A percentile compares a stretch with the other conserved stretches of the same genome.
Evolutionary conservation across 768 basidiomycete species (phyloP).

Genomic region (Amanita exitialis): DNA sequence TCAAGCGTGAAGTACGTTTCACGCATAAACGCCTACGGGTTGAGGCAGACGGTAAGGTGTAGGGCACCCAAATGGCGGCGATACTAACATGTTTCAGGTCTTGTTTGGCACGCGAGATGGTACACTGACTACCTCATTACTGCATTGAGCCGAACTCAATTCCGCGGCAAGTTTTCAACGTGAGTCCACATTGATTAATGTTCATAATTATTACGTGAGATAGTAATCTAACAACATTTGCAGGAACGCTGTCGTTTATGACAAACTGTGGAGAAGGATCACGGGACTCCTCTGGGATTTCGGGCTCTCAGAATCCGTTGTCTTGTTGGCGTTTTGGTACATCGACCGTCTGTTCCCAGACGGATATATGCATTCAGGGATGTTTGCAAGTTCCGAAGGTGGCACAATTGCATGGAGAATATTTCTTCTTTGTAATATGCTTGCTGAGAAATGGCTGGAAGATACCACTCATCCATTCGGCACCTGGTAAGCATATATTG

Average conservation of each 20-base stretch:
- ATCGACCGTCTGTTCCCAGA: slow-evolving; percentile 42
- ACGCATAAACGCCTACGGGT: slow-evolving; percentile 1
- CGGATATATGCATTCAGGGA: slow-evolving; percentile 11
- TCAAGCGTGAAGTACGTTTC: neutral
- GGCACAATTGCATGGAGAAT: slow-evolving; percentile 29
- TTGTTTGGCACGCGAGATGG: neutral
- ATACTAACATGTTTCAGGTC: neutral
- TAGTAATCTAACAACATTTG: neutral
- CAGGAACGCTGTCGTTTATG: neutral
- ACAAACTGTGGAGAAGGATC: slow-evolving; percentile 4
- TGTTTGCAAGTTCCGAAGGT: slow-evolving; percentile 5
- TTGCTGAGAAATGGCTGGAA: slow-evolving; percentile 57
- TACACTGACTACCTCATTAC: slow-evolving; percentile 6
- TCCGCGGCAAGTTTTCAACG: slow-evolving; percentile 1
- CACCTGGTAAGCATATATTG: slow-evolving; percentile 33
- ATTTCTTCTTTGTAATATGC: slow-evolving; percentile 42
- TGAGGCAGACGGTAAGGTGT: slow-evolving; percentile 2
- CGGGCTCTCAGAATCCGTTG: slow-evolving; percentile 15
- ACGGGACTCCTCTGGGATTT: neutral
- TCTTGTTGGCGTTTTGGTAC: slow-evolving; percentile 51
- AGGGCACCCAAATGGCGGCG: neutral
- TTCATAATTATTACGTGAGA: neutral
- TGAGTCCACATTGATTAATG: neutral
- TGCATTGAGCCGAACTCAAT: slow-evolving; percentile 2
- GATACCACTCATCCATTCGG: slow-evolving; percentile 43